Base-by-base conservation (phyloP, 2,329 filamentous ascomycete species). In the Trematosphaeria pertusa region DNA sequence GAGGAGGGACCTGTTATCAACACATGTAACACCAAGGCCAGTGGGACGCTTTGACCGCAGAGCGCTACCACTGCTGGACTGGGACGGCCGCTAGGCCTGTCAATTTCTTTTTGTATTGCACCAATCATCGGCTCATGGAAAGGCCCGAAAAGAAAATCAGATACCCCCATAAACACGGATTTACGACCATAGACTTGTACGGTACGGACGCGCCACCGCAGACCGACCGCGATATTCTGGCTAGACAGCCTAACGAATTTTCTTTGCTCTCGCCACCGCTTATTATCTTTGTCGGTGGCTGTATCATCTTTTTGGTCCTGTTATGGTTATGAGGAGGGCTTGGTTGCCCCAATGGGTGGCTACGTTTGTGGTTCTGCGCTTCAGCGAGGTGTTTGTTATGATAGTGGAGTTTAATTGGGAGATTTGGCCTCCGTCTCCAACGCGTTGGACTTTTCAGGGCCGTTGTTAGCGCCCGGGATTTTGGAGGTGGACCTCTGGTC, bases 11-110 rank as follows among this genome's bases (percentile, higher is more conserved):
- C 18, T 50, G 41, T 52, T 46, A 47, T 39, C 51, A 52, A 56
- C 46, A 45, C 31, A 46, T 65, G 59, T 64, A 64, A 41, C 50
- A 64, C 37, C 55, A 57, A 57, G 35, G 33, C 49, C 61, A 43
- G 43, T 51, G 28, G 65, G 65, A 44, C 64, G 65, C 37, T 67
- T 62, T 35, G 58, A 68, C 47, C 57, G 66, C 39, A 59, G 66
- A 48, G 58, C 55, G 20, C 32, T 51, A 15, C 34, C 46, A 24
- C 37, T 56, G 28, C 42, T 48, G 37, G 34, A 55, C 22, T 35
- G 43, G 48, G 19, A 20, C 31, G 30, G 37, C 40, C 48, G 40
- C 50, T 65, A 67, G 46, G 39, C 22, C 37, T 28, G 18, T 34
- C 32, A 24, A 46, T 54, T 48, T 35, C 34, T 33, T 37, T 48